Percentiles rank a stretch among this genome's conserved stretches.
These are phyloP conservation scores for Corymbia citriodora DNA, from an alignment of 441 rosid species.

Conservation along the genomic window DNA sequence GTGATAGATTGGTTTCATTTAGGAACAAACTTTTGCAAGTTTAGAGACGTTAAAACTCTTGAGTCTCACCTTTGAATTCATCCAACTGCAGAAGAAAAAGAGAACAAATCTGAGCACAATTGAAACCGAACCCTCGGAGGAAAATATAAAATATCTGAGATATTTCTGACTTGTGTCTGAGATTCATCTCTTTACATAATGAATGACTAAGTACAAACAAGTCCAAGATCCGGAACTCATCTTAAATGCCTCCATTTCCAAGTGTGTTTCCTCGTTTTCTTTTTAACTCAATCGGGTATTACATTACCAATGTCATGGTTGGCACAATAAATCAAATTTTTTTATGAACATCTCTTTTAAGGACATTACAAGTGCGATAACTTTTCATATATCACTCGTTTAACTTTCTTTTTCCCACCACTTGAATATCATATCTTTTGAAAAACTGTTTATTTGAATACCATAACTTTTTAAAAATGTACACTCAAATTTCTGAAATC, in stretches of 20 bases:
- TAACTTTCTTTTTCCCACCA: too few relatives aligned
- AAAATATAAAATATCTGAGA: not conserved
- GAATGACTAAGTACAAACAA: not conserved
- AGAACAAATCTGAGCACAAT: not conserved
- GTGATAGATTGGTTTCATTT: not conserved
- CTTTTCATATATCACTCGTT: too few relatives aligned
- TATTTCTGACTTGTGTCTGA: not conserved
- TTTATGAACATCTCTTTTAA: not conserved
- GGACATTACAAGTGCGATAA: not conserved
- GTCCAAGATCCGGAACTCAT: not conserved
- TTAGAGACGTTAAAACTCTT: not conserved
- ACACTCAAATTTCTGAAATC: too few relatives aligned
- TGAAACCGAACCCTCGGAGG: not conserved
- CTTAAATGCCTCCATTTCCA: not conserved
- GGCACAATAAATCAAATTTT: not conserved
- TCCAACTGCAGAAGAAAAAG: not conserved
- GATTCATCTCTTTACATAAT: not conserved
- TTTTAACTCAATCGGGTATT: not conserved
- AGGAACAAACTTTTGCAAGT: not conserved
- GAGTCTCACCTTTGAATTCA: not conserved
- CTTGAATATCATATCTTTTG: accelerated
- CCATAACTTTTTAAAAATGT: too few relatives aligned
- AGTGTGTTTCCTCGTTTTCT: not conserved
- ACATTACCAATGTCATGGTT: not conserved
- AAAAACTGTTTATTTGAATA: accelerated